Evolutionary conservation across 352 stramenopile genomes (phyloP), one percentile per base, ranked within the genome.

Genomic region (Globisporangium iwayamae): DNA sequence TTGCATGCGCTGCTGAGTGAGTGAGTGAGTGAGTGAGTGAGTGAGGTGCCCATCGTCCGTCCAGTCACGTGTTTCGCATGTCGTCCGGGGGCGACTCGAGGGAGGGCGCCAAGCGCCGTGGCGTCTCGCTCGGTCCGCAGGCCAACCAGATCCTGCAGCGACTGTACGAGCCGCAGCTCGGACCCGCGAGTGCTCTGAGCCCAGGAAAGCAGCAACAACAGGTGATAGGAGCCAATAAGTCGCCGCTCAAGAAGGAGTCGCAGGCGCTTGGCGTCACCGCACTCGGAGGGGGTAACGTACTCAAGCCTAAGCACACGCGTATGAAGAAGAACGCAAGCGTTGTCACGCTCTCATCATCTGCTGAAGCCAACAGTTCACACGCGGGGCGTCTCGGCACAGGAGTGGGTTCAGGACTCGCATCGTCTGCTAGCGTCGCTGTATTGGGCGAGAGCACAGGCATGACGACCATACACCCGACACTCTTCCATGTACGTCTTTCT

Each of bases 101-200:
- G 28, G 74, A 90, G 56, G 81, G 81, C 65, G 81, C 81, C 41
- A 83, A 82, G 54, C 79, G 79, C 2, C 73, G 76, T 59, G 73
- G 76, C 18, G 60, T 69, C 11, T 76, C 78, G 25, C 67, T 87
- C 41, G 81, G 78, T 1, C 78, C 79, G 9, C 78, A 88, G 60
- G 66, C 78, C 22, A 87, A 56, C 36, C 68, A 89, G 41, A 90
- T 90, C 60, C 67, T 88, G 38, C 81, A 90, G 66, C 76, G 81
- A 14, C 63, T 90, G 2, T 90, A 90, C 32, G 81, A 89, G 48
- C 81, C 81, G 4, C 78, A 87, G 32, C 67, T 89, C 30, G 81
- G 78, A 0, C 74, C 79, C 32, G 67, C 51, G 2, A 48, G 36
- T 6, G 56, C 38, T 8, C 13, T 62, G 39, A 67, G 34, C 30